Base-by-base conservation (phyloP, 1,284 basidiomycete species). In the Peniophora sp. region DNA sequence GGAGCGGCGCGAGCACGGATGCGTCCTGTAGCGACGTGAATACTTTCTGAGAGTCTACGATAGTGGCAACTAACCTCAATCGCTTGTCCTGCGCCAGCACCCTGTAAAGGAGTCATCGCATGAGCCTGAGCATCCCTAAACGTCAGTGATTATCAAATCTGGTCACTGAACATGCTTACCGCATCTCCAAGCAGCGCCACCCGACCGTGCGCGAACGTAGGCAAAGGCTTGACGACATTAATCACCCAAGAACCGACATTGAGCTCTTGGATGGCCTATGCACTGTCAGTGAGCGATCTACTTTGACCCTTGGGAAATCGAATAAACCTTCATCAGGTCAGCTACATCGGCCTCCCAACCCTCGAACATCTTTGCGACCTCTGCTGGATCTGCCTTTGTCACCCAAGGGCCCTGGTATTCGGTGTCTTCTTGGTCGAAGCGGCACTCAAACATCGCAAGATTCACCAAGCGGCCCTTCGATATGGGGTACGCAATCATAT, bases 121-220 rank as follows among this genome's bases (percentile, higher is more conserved):
- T 81, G 79, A 17, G 79, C 79, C 69, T 70, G 35, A 32, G 10
- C 14, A 19, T 39, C 9, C 17, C 12, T 45, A n/a, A n/a, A 43
- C 20, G 12, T n/a, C 14, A 8, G 32, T n/a, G 20, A 20, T 16
- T 17, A 23, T 23, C 11, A 17, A 44, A 51, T 19, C 38, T 12
- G 19, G 27, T 32, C 27, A 32, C 27, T 12, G 19, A n/a, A 43
- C 23, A 24, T 24, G 58, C 67, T 36, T 34, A 69, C 69, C 61
- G 78, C 76, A 58, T 81, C 79, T 1, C 78, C 78, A 2, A 81
- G 44, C 10, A 81, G 63, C 0, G 65, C 75, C 6, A 77, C 74
- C 2, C 69, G 62, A 25, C 66, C 68, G 10, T 63, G 61, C 3
- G 65, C 66, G 50, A 66, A 73, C 12, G 70, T 59, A 0, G 64